A percentile compares a stretch with the other conserved stretches of the same genome.
phyloP scores from a whole-genome alignment of 345 rosid species.

The Geranium rotundifolium region DNA sequence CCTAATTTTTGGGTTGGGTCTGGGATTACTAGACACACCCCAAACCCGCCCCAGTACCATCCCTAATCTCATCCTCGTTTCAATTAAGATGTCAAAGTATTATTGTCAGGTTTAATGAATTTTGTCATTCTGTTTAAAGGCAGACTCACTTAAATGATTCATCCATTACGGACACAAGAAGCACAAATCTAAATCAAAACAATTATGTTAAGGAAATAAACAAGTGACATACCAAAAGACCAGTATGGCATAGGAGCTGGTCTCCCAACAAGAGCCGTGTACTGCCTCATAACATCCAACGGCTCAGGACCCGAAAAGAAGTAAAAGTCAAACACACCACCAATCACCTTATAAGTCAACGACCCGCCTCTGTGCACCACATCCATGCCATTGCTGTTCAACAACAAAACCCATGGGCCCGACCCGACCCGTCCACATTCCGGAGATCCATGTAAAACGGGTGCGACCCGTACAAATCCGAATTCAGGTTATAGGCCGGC shows the following conservation, averaged over 20 bases:
- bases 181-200: too few relatives aligned
- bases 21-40: too few relatives aligned
- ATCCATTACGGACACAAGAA: too few relatives aligned
- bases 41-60: too few relatives aligned
- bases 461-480: constrained; percentile 91
- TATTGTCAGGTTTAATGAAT: too few relatives aligned
- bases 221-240: constrained; percentile 56
- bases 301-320: constrained; percentile 83
- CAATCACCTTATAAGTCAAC: constrained; percentile 80
- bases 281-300: constrained; percentile 68
- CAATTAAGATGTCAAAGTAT: too few relatives aligned
- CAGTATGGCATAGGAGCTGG: constrained; percentile 99
- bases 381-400: constrained; percentile 97
- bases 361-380: constrained; percentile 72
- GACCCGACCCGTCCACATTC: constrained; percentile 48
- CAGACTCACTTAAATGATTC: too few relatives aligned
- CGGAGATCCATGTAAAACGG: constrained; percentile 96
- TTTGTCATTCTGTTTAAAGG: too few relatives aligned
- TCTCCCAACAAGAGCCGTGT: constrained; percentile 66
- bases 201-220: too few relatives aligned
- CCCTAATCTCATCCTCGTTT: too few relatives aligned
- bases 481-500: constrained; percentile 71
- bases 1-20: too few relatives aligned
- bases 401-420: constrained; percentile 62
- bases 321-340: constrained; percentile 88